Percentiles rank a stretch among this genome's conserved stretches.
phyloP scores from a whole-genome alignment of 257 asterid genomes.

The Fraxinus excelsior region DNA sequence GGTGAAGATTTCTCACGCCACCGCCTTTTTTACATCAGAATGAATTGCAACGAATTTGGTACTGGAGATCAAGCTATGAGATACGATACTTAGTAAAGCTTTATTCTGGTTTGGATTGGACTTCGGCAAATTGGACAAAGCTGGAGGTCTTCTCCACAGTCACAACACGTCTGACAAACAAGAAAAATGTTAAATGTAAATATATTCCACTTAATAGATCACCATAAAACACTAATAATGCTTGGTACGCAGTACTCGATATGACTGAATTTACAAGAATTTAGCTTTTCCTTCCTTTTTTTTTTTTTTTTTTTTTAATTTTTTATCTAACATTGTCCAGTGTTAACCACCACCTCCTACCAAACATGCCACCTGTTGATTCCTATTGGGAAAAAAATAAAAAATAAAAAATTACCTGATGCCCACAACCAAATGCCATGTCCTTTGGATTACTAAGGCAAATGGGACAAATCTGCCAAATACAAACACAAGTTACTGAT shows the following conservation, averaged over 20 bases:
- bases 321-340: background rate
- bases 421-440: constrained; percentile 99
- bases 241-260: background rate
- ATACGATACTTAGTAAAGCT: constrained; percentile 57
- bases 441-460: constrained; percentile 84
- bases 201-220: background rate
- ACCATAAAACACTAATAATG: background rate
- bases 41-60: constrained; percentile 27
- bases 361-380: background rate
- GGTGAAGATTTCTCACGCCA: background rate
- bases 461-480: constrained; percentile 73
- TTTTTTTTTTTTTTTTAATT: too few species aligned
- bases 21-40: constrained; percentile 19
- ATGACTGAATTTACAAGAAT: background rate
- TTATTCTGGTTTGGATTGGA: constrained; percentile 69
- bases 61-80: constrained; percentile 15
- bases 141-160: constrained; percentile 65
- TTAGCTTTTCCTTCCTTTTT: background rate
- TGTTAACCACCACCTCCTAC: background rate
- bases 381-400: background rate
- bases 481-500: background rate
- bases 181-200: background rate
- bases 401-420: constrained; percentile 73
- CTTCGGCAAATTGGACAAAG: constrained; percentile 82
- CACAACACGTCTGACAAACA: constrained; percentile 66